Conservation (phyloP, 2,329 filamentous ascomycete genomes). For the Falciphora oryzae region DNA sequence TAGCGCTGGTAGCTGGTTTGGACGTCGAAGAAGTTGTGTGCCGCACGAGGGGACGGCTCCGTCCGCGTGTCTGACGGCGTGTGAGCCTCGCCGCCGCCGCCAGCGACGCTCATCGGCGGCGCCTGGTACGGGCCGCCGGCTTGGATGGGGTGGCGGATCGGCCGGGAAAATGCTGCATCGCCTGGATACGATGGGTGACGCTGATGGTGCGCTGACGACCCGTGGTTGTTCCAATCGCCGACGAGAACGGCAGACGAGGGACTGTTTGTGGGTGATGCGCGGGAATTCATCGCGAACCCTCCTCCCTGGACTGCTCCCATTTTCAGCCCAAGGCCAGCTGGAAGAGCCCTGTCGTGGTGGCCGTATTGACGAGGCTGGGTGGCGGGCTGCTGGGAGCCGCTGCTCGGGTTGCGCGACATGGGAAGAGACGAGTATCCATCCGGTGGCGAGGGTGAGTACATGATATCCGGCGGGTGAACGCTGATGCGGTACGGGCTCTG, state of each 20-base stretch:
- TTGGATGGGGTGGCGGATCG: neutral
- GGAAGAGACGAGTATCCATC: slow-evolving; percentile 43
- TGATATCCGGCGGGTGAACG: slow-evolving; percentile 21
- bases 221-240: neutral
- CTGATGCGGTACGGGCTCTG: slow-evolving; percentile 16
- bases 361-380: neutral
- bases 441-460: slow-evolving; percentile 14
- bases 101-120: slow-evolving; percentile 10
- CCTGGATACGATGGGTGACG: neutral
- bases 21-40: slow-evolving; percentile 21
- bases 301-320: neutral
- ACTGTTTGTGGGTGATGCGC: neutral
- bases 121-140: slow-evolving; percentile 2
- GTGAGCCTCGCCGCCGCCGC: slow-evolving; percentile 14
- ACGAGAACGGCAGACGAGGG: neutral
- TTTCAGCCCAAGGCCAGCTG: neutral
- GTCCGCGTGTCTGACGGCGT: slow-evolving; percentile 36
- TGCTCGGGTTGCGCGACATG: slow-evolving; percentile 41
- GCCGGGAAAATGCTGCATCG: neutral
- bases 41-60: slow-evolving; percentile 35
- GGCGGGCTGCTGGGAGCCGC: slow-evolving; percentile 24
- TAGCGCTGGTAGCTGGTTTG: slow-evolving; percentile 25
- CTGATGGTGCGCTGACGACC: neutral
- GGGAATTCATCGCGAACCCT: too few relatives aligned
- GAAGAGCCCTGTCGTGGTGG: neutral